Evolutionary conservation across 176 grass and related monocot genomes (phyloP).

Genomic region (Avena atlantica): DNA sequence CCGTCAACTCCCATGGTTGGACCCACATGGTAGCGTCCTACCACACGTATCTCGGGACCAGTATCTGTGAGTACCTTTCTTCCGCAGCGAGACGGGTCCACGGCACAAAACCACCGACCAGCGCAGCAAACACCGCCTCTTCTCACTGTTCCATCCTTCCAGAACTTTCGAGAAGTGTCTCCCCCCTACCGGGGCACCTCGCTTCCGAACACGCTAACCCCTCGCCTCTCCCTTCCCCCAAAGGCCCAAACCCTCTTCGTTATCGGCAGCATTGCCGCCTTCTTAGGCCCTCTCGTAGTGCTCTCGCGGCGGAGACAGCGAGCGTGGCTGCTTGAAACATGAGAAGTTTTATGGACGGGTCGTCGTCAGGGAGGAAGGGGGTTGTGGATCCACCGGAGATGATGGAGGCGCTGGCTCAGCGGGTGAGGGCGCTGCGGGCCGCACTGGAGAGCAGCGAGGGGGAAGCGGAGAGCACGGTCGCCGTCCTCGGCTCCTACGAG

Average conservation of each 20-base stretch:
- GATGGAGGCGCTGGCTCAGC: slow-evolving; percentile 46
- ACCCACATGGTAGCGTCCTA: not conserved
- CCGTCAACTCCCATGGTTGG: not conserved
- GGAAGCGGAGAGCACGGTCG: slow-evolving; percentile 58
- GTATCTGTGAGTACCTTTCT: not conserved
- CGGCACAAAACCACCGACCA: not conserved
- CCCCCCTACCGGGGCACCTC: too few species aligned
- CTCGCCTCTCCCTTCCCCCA: not conserved
- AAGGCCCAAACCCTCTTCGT: not conserved
- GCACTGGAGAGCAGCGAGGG: slow-evolving; percentile 60
- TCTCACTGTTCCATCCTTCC: not conserved
- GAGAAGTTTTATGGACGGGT: not conserved
- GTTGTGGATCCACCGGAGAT: slow-evolving; percentile 31
- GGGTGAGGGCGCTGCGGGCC: slow-evolving; percentile 57
- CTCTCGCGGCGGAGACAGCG: not conserved
- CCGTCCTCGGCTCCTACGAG: slow-evolving; percentile 69
- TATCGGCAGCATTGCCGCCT: not conserved
- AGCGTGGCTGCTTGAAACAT: not conserved
- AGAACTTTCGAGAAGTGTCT: slow-evolving; percentile 34
- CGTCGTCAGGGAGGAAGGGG: slow-evolving; percentile 27
- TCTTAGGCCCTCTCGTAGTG: not conserved
- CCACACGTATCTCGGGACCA: not conserved
- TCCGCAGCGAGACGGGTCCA: not conserved
- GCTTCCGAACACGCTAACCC: not conserved
- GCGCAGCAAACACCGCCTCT: slow-evolving; percentile 9